phyloP scores from a whole-genome alignment of 805 yeast species.

The Starmerella apicola region DNA sequence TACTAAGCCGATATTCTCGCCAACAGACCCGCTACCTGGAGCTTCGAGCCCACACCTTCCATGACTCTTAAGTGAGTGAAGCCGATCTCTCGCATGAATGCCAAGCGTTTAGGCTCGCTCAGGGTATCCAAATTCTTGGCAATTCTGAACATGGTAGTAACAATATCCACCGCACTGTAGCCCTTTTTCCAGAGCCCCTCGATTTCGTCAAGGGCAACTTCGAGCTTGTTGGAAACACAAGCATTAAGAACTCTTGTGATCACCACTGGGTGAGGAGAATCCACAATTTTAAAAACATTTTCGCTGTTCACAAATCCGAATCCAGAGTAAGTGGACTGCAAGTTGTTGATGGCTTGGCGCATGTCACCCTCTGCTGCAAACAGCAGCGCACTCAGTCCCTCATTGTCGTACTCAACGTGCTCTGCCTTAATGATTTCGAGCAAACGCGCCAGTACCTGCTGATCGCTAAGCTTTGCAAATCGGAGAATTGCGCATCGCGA shows the following conservation, averaged over 20 bases:
- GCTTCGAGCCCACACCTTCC: conserved; percentile 81
- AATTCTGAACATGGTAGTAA: conserved; percentile 80
- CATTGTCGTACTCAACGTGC: conserved; percentile 65
- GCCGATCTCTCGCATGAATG: conserved; percentile 76
- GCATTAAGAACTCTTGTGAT: conserved; percentile 55
- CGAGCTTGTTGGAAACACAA: conserved; percentile 36
- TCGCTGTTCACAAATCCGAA: conserved; percentile 82
- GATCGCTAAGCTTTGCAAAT: conserved; percentile 68
- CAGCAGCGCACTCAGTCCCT: conserved; percentile 82
- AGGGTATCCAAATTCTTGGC: conserved; percentile 61
- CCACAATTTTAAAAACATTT: conserved; percentile 90
- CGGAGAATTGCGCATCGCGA: conserved; percentile 91
- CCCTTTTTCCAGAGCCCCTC: conserved; percentile 76
- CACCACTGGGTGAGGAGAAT: conserved; percentile 87
- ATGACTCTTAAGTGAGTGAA: conserved; percentile 81
- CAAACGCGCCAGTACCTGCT: conserved; percentile 67
- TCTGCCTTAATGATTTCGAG: conserved; percentile 60
- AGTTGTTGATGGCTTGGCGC: conserved; percentile 93
- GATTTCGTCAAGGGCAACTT: conserved; percentile 51
- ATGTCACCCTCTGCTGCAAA: conserved; percentile 97
- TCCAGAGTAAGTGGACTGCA: conserved; percentile 90
- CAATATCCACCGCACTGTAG: conserved; percentile 84
- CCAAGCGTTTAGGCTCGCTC: conserved; percentile 57
- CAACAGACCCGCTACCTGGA: conserved; percentile 75
- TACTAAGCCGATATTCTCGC: background rate